Base-by-base conservation (phyloP, 2,329 filamentous ascomycete species). In the Microdochium nivale region DNA sequence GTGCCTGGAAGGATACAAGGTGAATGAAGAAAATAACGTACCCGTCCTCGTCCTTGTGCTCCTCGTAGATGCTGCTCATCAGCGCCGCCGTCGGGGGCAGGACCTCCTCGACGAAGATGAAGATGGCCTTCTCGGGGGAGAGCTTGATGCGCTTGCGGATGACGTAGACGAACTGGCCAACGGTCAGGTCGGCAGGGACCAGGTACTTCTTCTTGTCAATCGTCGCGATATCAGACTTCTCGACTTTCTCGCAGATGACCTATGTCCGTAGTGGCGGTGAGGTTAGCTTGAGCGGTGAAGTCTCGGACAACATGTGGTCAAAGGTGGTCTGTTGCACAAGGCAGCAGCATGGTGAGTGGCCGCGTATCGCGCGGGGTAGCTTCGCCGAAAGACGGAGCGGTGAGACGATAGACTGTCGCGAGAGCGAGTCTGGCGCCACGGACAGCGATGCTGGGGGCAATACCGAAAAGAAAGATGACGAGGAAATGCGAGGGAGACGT, bases 151-250 rank as follows among this genome's bases (percentile, higher is more conserved):
- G 88, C 83, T 99, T 99, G 71, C 94, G 90, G 75, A 99, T 99
- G 59, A 99, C 94, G 74, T 99, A 99, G 76, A 99, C 94, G 70
- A 99, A 96, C 85, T 99, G 94, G 65, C 94, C 94, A 58, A 99
- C 94, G 57, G 94, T 99, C 67, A 99, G 83, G 69, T 99, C 94
- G 62, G 94, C 90, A 14, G 94, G 94, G 25, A 99, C 94, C 48
- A 99, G 83, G 68, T 99, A 99, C 79, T 99, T 99, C 85, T 99
- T 99, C 86, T 99, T 99, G 77, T 99, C 94, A 80, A 99, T 99
- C 61, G 94, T 97, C 55, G 94, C 94, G 64, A 99, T 99, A 70
- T 99, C 94, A 56, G 88, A 95, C 78, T 96, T 97, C 77, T 99
- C 94, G 62, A 97, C 92, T 80, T 97, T 97, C 75, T 97, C 94